A percentile compares a stretch with the other conserved stretches of the same genome.
Evolutionary conservation across 1,139 yeast species (phyloP).

Genomic region (Pichia sp.): DNA sequence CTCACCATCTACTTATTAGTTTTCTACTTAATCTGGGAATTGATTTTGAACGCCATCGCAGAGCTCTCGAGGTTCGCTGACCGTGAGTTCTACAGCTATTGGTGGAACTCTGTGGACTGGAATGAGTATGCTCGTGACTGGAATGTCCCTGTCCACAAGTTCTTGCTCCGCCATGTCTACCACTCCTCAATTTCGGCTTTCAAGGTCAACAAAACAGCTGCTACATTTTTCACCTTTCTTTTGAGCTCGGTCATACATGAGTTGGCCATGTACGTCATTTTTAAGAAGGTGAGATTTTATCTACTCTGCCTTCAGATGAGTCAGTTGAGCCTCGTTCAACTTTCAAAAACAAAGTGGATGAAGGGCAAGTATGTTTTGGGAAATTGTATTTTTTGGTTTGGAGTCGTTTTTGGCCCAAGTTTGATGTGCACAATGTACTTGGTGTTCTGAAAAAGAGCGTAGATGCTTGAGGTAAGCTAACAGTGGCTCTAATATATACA

Average conservation of each 20-base stretch:
- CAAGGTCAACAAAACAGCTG: slow-evolving; percentile 57
- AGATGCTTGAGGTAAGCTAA: neutral
- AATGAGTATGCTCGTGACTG: slow-evolving; percentile 90
- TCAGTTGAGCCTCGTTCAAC: slow-evolving; percentile 61
- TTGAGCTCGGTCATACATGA: slow-evolving; percentile 88
- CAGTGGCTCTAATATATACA: neutral
- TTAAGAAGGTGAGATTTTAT: slow-evolving; percentile 76
- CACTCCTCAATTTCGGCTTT: slow-evolving; percentile 83
- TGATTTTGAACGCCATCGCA: slow-evolving; percentile 82
- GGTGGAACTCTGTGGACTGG: slow-evolving; percentile 98
- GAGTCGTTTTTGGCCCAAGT: slow-evolving; percentile 87
- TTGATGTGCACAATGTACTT: slow-evolving; percentile 80
- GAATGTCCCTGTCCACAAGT: slow-evolving; percentile 94
- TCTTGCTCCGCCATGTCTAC: slow-evolving; percentile 86
- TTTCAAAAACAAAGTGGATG: slow-evolving; percentile 50
- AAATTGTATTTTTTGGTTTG: slow-evolving; percentile 85
- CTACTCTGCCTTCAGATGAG: slow-evolving; percentile 77
- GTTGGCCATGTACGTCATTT: slow-evolving; percentile 84
- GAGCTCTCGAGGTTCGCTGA: slow-evolving; percentile 85
- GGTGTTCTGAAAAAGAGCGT: slow-evolving; percentile 46
- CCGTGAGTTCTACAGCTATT: slow-evolving; percentile 86
- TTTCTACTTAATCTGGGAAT: slow-evolving; percentile 92
- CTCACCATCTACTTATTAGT: slow-evolving; percentile 67
- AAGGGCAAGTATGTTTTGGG: slow-evolving; percentile 60
- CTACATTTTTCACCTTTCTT: slow-evolving; percentile 77